Evolutionary conservation across 805 yeast genomes (phyloP).

Genomic region (Yamadazyma ubonensis): DNA sequence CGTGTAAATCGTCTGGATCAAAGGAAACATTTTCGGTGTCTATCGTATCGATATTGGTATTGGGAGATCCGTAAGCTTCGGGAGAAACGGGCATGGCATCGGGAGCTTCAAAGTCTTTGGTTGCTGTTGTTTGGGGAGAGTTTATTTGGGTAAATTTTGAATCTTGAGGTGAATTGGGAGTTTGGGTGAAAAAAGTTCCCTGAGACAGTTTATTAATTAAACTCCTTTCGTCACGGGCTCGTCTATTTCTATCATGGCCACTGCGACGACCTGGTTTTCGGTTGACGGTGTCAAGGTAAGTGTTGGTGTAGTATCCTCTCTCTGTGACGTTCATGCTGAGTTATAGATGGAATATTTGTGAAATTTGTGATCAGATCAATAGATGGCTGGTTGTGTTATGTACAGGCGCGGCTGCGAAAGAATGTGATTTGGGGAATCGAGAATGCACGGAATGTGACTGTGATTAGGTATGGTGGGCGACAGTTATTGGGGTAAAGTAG

Average conservation of each 20-base stretch:
- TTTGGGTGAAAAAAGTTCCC: too few species aligned
- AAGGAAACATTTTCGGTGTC: constrained; percentile 8
- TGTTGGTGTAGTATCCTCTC: constrained; percentile 40
- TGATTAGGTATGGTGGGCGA: too few species aligned
- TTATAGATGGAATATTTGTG: background rate
- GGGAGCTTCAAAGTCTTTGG: background rate
- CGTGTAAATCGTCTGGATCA: constrained; percentile 30
- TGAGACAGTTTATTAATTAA: background rate
- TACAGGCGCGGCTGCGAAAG: constrained; percentile 7
- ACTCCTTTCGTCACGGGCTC: constrained; percentile 1
- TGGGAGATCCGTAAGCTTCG: constrained; percentile 8
- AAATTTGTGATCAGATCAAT: constrained; percentile 2
- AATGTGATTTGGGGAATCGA: background rate
- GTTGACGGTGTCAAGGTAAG: constrained; percentile 29
- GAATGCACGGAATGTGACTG: background rate
- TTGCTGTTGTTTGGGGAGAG: constrained; percentile 1
- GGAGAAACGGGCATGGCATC: constrained; percentile 8
- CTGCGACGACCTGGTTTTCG: constrained; percentile 6
- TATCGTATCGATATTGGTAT: constrained; percentile 8
- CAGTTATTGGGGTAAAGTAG: too few species aligned
- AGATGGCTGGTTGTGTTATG: constrained; percentile 10
- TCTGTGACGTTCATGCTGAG: constrained; percentile 38
- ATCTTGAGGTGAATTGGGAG: background rate
- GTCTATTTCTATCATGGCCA: background rate
- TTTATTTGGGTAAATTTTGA: background rate